These are phyloP conservation scores for Calonectria crousiana DNA, from an alignment of 2,329 filamentous ascomycete genomes.

Conservation along the genomic window DNA sequence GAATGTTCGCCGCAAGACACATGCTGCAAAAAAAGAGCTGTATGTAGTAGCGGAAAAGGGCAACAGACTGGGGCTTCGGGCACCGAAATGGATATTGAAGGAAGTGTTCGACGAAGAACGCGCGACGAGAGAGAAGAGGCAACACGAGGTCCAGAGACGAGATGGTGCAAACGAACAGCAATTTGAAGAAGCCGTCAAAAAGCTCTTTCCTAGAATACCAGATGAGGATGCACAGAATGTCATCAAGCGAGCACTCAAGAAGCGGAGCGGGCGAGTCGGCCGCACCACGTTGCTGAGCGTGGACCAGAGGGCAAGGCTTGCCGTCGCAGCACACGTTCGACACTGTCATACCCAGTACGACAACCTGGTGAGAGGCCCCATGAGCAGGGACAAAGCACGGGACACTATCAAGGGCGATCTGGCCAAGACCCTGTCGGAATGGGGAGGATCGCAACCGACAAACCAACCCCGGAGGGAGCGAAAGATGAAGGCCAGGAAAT, in stretches of 20 bases:
- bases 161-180: conserved; percentile 14
- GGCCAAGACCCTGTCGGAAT: background rate
- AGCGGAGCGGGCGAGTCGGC: conserved; percentile 21
- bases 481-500: background rate
- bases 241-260: conserved; percentile 11
- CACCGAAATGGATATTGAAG: conserved; percentile 20
- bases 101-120: conserved; percentile 9
- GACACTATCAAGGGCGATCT: background rate
- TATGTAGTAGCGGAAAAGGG: conserved; percentile 9
- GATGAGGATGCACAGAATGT: conserved; percentile 9
- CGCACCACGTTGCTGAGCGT: conserved; percentile 9
- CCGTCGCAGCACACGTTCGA: conserved; percentile 16
- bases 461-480: background rate
- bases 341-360: conserved; percentile 21
- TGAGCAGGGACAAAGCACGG: conserved; percentile 3
- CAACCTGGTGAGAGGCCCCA: background rate
- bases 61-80: background rate
- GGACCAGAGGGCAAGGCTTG: conserved; percentile 8
- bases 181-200: conserved; percentile 6
- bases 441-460: conserved; percentile 6
- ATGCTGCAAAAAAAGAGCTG: conserved; percentile 9
- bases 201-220: conserved; percentile 13
- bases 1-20: conserved; percentile 18
- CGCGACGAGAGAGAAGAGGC: conserved; percentile 9
- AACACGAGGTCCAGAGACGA: conserved; percentile 1